Evolutionary conservation across 805 yeast genomes (phyloP).

Genomic region (Wickerhamomyces canadensis): DNA sequence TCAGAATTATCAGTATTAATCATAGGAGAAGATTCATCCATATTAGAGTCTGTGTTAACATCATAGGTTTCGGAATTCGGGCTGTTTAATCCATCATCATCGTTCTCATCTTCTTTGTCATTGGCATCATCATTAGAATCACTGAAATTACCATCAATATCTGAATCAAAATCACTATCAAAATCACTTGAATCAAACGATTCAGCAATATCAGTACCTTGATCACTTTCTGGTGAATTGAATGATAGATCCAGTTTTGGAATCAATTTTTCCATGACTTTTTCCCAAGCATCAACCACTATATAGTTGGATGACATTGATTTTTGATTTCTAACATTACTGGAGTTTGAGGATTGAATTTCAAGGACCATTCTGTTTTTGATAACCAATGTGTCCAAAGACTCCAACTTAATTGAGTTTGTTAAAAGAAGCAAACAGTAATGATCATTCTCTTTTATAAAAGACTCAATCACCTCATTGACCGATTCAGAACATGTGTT

Average conservation of each 20-base stretch:
- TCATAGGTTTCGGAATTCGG: too few relatives aligned
- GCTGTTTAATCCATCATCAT: too few relatives aligned
- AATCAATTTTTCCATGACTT: constrained; percentile 22
- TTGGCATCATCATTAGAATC: neutral
- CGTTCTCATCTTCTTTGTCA: neutral
- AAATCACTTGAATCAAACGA: constrained; percentile 7
- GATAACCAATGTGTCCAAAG: constrained; percentile 7
- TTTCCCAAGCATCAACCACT: constrained; percentile 17
- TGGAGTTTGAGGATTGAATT: constrained; percentile 1
- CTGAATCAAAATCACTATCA: constrained; percentile 13
- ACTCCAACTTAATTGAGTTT: constrained; percentile 3
- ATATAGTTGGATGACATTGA: constrained; percentile 2
- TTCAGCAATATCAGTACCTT: constrained; percentile 1
- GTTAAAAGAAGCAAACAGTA: constrained; percentile 14
- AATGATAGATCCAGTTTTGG: constrained; percentile 10
- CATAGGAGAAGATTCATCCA: neutral
- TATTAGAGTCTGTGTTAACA: neutral
- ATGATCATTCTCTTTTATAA: constrained; percentile 1
- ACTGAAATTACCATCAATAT: constrained; percentile 15
- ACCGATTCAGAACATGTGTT: neutral
- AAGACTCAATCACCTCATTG: neutral
- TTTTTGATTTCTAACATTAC: neutral
- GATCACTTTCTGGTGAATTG: constrained; percentile 1
- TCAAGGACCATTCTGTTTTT: constrained; percentile 13
- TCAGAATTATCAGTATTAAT: neutral